Evolutionary conservation across 2,329 filamentous ascomycete species (phyloP).

Genomic region (Alternaria brassicicola): DNA sequence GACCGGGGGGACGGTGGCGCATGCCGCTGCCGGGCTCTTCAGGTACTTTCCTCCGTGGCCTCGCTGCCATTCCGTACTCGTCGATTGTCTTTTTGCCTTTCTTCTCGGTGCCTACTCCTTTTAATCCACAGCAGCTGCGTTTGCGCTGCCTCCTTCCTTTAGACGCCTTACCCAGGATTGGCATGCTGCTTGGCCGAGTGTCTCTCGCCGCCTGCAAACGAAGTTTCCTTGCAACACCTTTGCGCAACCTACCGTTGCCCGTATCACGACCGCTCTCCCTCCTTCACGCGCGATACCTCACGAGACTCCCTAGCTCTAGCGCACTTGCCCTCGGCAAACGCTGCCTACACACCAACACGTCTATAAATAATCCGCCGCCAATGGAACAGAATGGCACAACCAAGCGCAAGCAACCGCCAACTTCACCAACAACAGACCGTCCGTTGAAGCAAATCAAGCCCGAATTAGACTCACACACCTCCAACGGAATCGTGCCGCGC

Average conservation of each 20-base stretch:
- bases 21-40: conserved; percentile 27
- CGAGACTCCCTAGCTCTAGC: conserved; percentile 2
- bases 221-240: conserved; percentile 29
- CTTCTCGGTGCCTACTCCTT: conserved; percentile 7
- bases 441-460: conserved; percentile 62
- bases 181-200: conserved; percentile 41
- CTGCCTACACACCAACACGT: conserved; percentile 6
- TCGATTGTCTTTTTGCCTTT: conserved; percentile 1
- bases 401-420: conserved; percentile 63
- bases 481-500: conserved; percentile 35
- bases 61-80: conserved; percentile 1
- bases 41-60: conserved; percentile 12
- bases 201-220: conserved; percentile 39
- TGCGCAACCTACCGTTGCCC: conserved; percentile 12
- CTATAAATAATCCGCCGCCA: conserved; percentile 18
- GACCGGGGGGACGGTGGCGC: conserved; percentile 14
- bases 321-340: conserved; percentile 13
- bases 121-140: conserved; percentile 11
- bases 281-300: conserved; percentile 3
- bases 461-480: conserved; percentile 51
- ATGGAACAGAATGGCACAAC: conserved; percentile 60
- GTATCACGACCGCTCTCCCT: conserved; percentile 10
- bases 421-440: conserved; percentile 54
- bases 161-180: conserved; percentile 12
- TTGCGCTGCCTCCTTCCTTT: conserved; percentile 4